A percentile compares a stretch with the other conserved stretches of the same genome.
Evolutionary conservation across 2,329 filamentous ascomycete genomes (phyloP).

Genomic region (Fusarium mexicanum): DNA sequence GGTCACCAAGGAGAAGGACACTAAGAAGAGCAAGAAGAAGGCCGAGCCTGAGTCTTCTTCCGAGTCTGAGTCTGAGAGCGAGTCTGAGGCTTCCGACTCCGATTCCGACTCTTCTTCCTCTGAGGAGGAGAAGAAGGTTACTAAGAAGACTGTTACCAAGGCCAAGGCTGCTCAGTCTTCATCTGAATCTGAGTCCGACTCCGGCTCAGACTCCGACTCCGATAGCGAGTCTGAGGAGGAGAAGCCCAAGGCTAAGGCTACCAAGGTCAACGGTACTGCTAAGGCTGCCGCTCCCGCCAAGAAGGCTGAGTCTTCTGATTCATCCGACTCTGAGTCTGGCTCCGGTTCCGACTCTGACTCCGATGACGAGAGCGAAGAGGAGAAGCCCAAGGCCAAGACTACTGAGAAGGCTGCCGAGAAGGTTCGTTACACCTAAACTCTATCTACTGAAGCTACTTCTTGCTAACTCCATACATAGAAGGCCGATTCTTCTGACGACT

Average conservation of each 20-base stretch:
- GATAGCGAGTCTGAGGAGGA: conserved; percentile 49
- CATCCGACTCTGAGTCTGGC: conserved; percentile 48
- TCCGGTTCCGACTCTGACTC: conserved; percentile 53
- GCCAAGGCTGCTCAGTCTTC: conserved; percentile 45
- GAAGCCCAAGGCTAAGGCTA: conserved; percentile 46
- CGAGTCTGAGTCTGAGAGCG: conserved; percentile 53
- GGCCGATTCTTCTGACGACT: conserved; percentile 45
- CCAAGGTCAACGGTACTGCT: conserved; percentile 42
- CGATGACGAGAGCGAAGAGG: conserved; percentile 51
- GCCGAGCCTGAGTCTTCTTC: conserved; percentile 53
- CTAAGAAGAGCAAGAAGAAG: conserved; percentile 61
- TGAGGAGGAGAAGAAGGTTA: conserved; percentile 51
- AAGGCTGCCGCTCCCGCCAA: conserved; percentile 36
- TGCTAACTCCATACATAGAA: conserved; percentile 39
- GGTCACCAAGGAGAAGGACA: conserved; percentile 56
- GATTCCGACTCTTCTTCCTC: conserved; percentile 48
- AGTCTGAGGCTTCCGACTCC: conserved; percentile 53
- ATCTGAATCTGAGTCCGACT: conserved; percentile 47
- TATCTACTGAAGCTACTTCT: background rate
- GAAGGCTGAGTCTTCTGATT: conserved; percentile 43
- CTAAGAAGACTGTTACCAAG: conserved; percentile 50
- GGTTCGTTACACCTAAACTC: conserved; percentile 36
- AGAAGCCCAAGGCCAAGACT: conserved; percentile 44
- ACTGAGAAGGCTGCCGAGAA: conserved; percentile 49
- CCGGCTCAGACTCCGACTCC: conserved; percentile 48